Conservation (phyloP, 371 early-diverging fungal genomes). For the Mortierella sp. region DNA sequence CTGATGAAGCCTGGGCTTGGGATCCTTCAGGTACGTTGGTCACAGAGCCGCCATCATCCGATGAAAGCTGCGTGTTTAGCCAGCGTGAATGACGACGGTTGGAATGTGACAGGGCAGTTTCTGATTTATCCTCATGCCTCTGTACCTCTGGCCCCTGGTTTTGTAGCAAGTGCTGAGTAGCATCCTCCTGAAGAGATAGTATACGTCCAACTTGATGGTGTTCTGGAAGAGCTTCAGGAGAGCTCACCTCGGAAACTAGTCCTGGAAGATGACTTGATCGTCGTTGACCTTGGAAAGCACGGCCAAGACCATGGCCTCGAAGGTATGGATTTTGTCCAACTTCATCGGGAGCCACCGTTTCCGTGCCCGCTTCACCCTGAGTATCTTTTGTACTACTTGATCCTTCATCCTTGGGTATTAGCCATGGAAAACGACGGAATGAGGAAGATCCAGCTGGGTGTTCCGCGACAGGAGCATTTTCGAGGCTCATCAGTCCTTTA, state of each 20-base stretch:
- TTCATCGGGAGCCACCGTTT: not conserved
- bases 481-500: no score
- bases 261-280: conserved; percentile 9
- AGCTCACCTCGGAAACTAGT: not conserved
- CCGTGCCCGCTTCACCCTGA: not conserved
- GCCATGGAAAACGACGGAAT: no score
- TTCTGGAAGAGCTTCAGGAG: not conserved
- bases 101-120: not conserved
- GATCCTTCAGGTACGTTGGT: not conserved
- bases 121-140: no score
- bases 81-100: conserved; percentile 25
- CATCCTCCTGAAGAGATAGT: no score
- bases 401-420: not conserved
- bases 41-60: conserved; percentile 22
- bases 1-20: no score
- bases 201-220: no score
- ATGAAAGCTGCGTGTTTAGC: conserved; percentile 30
- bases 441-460: no score
- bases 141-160: no score
- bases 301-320: not conserved
- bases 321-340: not conserved
- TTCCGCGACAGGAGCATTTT: no score
- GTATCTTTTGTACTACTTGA: not conserved
- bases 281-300: conserved; percentile 5
- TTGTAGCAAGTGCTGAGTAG: no score